These are phyloP conservation scores for Saitozyma sp. DNA, from an alignment of 768 basidiomycete genomes.

Conservation along the genomic window DNA sequence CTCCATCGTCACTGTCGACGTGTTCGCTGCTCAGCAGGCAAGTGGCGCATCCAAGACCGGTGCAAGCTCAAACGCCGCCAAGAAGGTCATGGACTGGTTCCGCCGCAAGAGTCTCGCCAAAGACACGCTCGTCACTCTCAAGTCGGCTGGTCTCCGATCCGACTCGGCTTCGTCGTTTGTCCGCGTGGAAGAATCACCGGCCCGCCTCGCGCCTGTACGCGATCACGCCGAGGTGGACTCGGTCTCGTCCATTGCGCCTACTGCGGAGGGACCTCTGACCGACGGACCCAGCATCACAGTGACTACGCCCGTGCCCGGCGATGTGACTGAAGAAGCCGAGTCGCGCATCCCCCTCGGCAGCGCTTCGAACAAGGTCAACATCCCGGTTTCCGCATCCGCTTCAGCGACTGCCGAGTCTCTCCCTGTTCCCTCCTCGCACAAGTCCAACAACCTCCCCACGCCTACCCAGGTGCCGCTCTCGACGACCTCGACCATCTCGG, in stretches of 20 bases:
- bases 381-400: too few relatives aligned
- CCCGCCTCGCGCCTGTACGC: conserved; percentile 11
- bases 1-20: conserved; percentile 45
- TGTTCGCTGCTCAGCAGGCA: conserved; percentile 21
- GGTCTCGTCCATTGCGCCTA: conserved; percentile 30
- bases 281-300: conserved; percentile 8
- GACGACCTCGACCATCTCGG: background rate
- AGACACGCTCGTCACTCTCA: conserved; percentile 31
- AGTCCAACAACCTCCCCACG: background rate
- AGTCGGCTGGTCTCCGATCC: conserved; percentile 11
- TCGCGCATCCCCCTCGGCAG: background rate
- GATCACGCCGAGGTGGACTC: conserved; percentile 17
- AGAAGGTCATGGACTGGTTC: conserved; percentile 99
- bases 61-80: conserved; percentile 59
- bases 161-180: conserved; percentile 40
- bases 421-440: background rate
- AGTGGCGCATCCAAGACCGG: conserved; percentile 19
- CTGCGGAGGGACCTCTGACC: conserved; percentile 9
- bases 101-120: conserved; percentile 55
- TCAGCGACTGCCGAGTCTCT: background rate
- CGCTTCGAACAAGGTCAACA: too few relatives aligned
- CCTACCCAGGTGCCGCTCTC: background rate
- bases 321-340: background rate
- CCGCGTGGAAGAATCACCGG: conserved; percentile 22
- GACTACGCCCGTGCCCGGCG: conserved; percentile 18